Evolutionary conservation across 2,329 filamentous ascomycete species (phyloP), one percentile per base, ranked within the genome.

Genomic region (Ascochyta lentis): DNA sequence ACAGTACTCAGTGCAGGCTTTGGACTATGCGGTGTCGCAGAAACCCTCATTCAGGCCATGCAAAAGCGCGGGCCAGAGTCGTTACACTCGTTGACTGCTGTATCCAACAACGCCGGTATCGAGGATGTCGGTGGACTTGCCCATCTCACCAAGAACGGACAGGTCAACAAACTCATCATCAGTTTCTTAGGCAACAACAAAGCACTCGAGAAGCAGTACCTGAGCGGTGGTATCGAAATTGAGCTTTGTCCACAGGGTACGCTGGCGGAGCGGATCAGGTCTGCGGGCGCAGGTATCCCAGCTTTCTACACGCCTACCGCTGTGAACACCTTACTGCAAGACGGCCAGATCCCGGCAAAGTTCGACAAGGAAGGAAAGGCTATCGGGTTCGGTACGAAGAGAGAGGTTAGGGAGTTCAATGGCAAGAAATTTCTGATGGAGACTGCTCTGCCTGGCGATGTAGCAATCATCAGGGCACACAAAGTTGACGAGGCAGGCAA

Each of bases 111-210:
- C 70, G 90, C 90, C 15, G 90, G 90, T 24, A 81, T 86, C 6
- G 86, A 89, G 52, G 85, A 85, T 34, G 84, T 86, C 2, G 72
- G 72, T 15, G 90, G 90, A 0, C 78, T 94, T 26, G 85, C 89
- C 2, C 82, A 85, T 4, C 81, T 94, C 27, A 87, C 89, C 0
- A 83, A 86, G 54, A 84, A 85, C 0, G 89, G 89, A 1, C 89
- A 92, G 67, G 80, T 94, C 31, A 81, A 84, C 63, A 86, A 89
- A 61, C 83, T 93, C 65, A 87, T 92, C 52, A 80, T 91, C n/a
- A 91, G 88, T 1, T 94, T 89, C 60, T 79, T 94, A 6, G 90
- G 90, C 5, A 87, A 88, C 61, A 94, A 94, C 76, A 93, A 92
- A 75, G 82, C 81, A 3, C 78, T 93, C 39, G 90, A 93, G 77